Conservation (phyloP, 2,329 filamentous ascomycete species). For the Epichloe brachyelytri region DNA sequence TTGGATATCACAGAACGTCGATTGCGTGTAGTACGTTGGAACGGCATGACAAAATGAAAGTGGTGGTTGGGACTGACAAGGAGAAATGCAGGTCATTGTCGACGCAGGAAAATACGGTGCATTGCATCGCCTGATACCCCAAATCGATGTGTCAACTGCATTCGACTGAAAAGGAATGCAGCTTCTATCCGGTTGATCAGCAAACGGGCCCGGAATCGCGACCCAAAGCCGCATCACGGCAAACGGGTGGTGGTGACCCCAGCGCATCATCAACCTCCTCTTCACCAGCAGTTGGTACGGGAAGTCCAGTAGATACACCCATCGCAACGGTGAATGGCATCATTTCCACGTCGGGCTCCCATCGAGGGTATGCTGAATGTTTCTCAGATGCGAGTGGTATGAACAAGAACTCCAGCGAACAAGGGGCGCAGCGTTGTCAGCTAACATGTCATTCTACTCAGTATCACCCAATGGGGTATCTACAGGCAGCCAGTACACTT, state of each 20-base stretch:
- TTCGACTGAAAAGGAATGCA: conserved; percentile 90
- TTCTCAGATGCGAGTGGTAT: conserved; percentile 32
- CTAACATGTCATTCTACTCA: conserved; percentile 8
- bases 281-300: conserved; percentile 32
- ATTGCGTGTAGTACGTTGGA: conserved; percentile 79
- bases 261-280: conserved; percentile 33
- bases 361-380: conserved; percentile 23
- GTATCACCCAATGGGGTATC: conserved; percentile 22
- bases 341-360: conserved; percentile 13
- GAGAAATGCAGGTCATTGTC: conserved; percentile 61
- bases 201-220: conserved; percentile 38
- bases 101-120: conserved; percentile 86
- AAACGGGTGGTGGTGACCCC: conserved; percentile 20
- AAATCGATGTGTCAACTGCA: conserved; percentile 81
- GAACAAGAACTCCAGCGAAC: conserved; percentile 11
- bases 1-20: conserved; percentile 90
- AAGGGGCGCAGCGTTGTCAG: background rate
- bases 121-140: conserved; percentile 64
- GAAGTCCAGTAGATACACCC: conserved; percentile 28
- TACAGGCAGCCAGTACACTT: conserved; percentile 23
- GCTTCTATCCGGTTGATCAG: conserved; percentile 81
- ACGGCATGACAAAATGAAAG: background rate
- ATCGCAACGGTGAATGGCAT: background rate
- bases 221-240: conserved; percentile 27
- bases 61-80: background rate